Conservation (phyloP, 2,329 filamentous ascomycete genomes). For the Myriosclerotinia curreyana region DNA sequence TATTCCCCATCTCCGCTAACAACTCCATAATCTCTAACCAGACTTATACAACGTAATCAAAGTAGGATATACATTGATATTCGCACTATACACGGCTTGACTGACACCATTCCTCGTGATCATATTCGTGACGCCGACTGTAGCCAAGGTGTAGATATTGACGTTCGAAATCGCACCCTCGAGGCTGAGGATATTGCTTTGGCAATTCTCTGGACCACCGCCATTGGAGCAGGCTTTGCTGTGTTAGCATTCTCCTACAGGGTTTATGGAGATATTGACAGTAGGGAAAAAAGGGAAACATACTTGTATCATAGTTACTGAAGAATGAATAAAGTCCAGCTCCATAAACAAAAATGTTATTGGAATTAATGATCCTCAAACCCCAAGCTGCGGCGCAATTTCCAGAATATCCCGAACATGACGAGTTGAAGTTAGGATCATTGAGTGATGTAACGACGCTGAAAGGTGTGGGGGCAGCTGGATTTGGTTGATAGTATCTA, state of each 20-base stretch:
- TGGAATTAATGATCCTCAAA: constrained; percentile 54
- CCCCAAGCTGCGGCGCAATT: constrained; percentile 61
- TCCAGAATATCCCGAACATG: constrained; percentile 42
- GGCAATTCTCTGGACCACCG: constrained; percentile 27
- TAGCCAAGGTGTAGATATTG: constrained; percentile 30
- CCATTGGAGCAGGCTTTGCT: constrained; percentile 25
- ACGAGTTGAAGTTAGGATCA: constrained; percentile 50
- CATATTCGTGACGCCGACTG: constrained; percentile 32
- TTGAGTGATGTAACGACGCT: constrained; percentile 41
- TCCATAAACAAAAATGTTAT: constrained; percentile 50
- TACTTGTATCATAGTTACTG: constrained; percentile 49
- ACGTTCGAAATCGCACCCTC: constrained; percentile 27
- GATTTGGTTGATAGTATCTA: constrained; percentile 65
- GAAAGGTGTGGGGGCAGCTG: constrained; percentile 62
- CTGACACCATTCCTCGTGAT: constrained; percentile 25
- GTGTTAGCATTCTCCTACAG: neutral
- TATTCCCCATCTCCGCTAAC: neutral
- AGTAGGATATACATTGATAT: constrained; percentile 26
- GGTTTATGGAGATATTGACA: neutral
- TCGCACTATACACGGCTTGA: constrained; percentile 24
- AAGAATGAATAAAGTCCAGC: constrained; percentile 59
- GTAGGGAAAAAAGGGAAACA: neutral
- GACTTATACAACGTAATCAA: constrained; percentile 19
- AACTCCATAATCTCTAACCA: neutral
- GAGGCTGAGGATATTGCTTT: constrained; percentile 30